Evolutionary conservation across 306 rosid species (phyloP).

Genomic region (cucumber (Cucumis sativus)): Cucumber_9930_V3 NC_026657.2:4786501-4787000

Average conservation of each 20-base stretch:
- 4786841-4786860: neutral
- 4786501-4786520: too few species aligned
- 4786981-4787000: constrained; percentile 9
- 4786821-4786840: neutral
- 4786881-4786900: constrained; percentile 13
- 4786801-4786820: neutral
- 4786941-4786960: constrained; percentile 2
- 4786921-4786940: neutral
- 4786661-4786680: neutral
- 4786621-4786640: neutral
- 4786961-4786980: constrained; percentile 9
- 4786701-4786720: neutral
- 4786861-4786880: neutral
- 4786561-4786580: too few species aligned
- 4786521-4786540: too few species aligned
- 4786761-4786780: neutral
- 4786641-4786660: too few species aligned
- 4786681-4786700: too few species aligned
- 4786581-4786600: neutral
- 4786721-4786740: neutral
- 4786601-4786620: neutral
- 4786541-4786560: too few species aligned
- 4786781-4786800: neutral
- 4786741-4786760: neutral
- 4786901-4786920: constrained; percentile 13